These are phyloP conservation scores for Halophytophthora polymorphica DNA, from an alignment of 352 stramenopile genomes.

Conservation along the genomic window DNA sequence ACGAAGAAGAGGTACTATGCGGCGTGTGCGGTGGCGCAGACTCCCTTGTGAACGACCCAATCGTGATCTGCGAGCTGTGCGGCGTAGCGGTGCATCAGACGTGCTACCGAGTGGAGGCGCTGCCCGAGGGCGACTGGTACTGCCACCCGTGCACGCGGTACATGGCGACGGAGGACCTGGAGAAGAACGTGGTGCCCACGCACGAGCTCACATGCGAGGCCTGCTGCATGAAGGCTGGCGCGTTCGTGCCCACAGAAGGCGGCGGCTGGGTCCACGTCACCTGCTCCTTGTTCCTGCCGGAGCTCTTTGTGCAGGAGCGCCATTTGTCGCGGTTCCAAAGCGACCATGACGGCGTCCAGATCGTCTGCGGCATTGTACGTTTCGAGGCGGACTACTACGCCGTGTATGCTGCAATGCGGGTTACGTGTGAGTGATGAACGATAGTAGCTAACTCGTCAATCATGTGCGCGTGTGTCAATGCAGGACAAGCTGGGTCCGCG, in stretches of 20 bases:
- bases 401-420: slow-evolving; percentile 12
- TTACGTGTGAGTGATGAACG: not conserved
- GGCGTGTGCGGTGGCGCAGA: slow-evolving; percentile 62
- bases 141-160: slow-evolving; percentile 66
- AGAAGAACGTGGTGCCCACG: slow-evolving; percentile 45
- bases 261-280: slow-evolving; percentile 69
- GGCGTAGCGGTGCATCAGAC: slow-evolving; percentile 71
- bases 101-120: slow-evolving; percentile 64
- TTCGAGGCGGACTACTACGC: too few relatives aligned
- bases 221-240: slow-evolving; percentile 50
- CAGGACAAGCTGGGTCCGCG: slow-evolving; percentile 50
- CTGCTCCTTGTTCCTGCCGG: slow-evolving; percentile 79
- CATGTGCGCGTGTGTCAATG: not conserved
- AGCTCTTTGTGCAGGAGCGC: slow-evolving; percentile 49
- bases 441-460: not conserved
- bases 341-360: slow-evolving; percentile 39
- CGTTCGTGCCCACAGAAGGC: slow-evolving; percentile 43
- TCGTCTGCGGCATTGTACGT: slow-evolving; percentile 40
- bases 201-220: slow-evolving; percentile 54
- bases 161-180: slow-evolving; percentile 34
- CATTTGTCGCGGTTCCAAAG: slow-evolving; percentile 18
- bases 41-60: slow-evolving; percentile 68
- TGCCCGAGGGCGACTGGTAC: slow-evolving; percentile 77
- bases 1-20: slow-evolving; percentile 55
- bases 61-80: slow-evolving; percentile 81